A percentile compares a stretch with the other conserved stretches of the same genome.
Conservation (phyloP, 129 eudicot species). For the Tagetes patula region DNA sequence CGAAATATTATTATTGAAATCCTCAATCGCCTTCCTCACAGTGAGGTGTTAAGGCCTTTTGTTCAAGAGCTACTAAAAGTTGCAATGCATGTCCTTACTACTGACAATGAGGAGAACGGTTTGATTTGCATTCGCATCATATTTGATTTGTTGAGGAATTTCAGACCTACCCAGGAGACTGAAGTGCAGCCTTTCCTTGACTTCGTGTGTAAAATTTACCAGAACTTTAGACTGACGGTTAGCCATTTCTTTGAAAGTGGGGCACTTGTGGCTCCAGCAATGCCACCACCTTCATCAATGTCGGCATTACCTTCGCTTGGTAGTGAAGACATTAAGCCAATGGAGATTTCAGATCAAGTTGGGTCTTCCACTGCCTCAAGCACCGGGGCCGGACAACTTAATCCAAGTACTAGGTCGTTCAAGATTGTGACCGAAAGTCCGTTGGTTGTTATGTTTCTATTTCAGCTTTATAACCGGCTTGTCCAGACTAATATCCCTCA, state of each 20-base stretch:
- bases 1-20: constrained; percentile 82
- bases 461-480: constrained; percentile 91
- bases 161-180: constrained; percentile 84
- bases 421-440: constrained; percentile 98
- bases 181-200: constrained; percentile 98
- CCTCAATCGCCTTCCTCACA: constrained; percentile 87
- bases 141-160: constrained; percentile 85
- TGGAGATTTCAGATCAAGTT: constrained; percentile 87
- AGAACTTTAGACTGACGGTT: constrained; percentile 81
- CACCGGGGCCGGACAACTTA: constrained; percentile 67
- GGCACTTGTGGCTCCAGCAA: constrained; percentile 63
- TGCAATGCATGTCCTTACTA: constrained; percentile 92
- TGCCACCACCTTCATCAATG: constrained; percentile 60
- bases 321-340: constrained; percentile 75
- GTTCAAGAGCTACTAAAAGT: constrained; percentile 91
- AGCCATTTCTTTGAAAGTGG: constrained; percentile 88
- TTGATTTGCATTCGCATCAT: constrained; percentile 89
- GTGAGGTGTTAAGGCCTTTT: constrained; percentile 86
- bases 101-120: constrained; percentile 96
- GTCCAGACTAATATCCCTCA: constrained; percentile 97
- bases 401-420: constrained; percentile 93
- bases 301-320: constrained; percentile 54
- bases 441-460: constrained; percentile 93
- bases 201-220: constrained; percentile 91
- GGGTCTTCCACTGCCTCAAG: constrained; percentile 47